Evolutionary conservation across 1,284 basidiomycete genomes (phyloP), one percentile per base, ranked within the genome.

Genomic region (Leccinum pachyderme): DNA sequence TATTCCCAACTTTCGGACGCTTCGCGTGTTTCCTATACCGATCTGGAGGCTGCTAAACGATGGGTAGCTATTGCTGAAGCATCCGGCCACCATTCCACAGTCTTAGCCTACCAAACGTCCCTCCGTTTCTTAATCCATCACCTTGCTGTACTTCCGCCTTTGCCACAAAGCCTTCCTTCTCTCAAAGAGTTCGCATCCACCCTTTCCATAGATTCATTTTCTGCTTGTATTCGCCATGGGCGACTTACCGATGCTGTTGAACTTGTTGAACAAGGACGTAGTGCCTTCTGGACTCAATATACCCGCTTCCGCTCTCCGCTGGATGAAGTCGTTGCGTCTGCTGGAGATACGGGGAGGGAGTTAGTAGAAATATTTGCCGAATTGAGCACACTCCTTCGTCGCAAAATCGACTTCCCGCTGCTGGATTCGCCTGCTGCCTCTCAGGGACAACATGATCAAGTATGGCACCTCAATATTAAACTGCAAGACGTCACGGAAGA

Each of bases 171-270:
- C 12, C 33, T 54, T 9, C 9, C 4, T 1, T 7, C 15, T 11
- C 31, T 59, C 25, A 58, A 54, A n/a, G 15, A 22, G 41, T 25
- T 54, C 18, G 32, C 56, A n/a, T 59, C 47, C 3, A 49, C 44
- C 8, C 45, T 44, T 44, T 44, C 41, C 22, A 8, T 44, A 9
- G 13, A 44, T 44, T 11, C 24, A 1, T 25, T 44, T 15, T 44
- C 25, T 27, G 43, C 43, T 5, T 44, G 43, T n/a, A 13, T 44
- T 27, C 43, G 13, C 15, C 22, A 27, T 15, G 25, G 25, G 25
- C 13, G 13, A 7, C 43, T 27, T 13, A 12, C 43, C 18, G 0
- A 24, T 7, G 25, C 43, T 4, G 43, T 27, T 5, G 13, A 27
- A 15, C 43, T 27, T 27, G 24, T 44, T 24, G 13, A 44, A 44